phyloP scores from a whole-genome alignment of 2,329 filamentous ascomycete species.

The Chaetomium globosum region DNA sequence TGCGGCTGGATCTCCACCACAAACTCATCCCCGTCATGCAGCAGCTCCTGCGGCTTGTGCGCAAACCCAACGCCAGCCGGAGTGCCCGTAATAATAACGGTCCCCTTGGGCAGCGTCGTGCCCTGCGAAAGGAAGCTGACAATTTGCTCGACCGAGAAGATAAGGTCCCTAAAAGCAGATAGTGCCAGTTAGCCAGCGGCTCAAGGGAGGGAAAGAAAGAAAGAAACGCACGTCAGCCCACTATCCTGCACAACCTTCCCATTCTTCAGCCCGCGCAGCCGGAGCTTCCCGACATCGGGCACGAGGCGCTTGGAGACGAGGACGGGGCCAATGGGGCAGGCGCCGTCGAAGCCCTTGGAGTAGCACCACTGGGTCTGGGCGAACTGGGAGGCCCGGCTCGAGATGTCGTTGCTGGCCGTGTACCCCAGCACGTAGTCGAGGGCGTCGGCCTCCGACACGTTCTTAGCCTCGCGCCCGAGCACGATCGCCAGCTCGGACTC shows the following conservation, averaged over 20 bases:
- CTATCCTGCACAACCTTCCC: conserved; percentile 54
- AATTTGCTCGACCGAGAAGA: conserved; percentile 54
- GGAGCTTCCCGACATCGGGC: conserved; percentile 47
- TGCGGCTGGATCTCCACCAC: conserved; percentile 48
- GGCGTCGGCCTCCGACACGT: conserved; percentile 59
- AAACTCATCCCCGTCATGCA: conserved; percentile 48
- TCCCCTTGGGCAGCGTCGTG: conserved; percentile 48
- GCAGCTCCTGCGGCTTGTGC: conserved; percentile 44
- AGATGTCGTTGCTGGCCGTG: conserved; percentile 60
- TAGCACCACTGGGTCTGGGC: conserved; percentile 59
- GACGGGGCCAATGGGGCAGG: conserved; percentile 57
- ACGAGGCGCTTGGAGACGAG: conserved; percentile 51
- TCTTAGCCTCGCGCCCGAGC: conserved; percentile 54
- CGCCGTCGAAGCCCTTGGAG: conserved; percentile 62
- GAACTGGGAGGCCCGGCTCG: conserved; percentile 59
- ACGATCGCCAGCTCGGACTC: conserved; percentile 62
- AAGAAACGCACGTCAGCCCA: conserved; percentile 37
- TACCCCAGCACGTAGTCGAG: conserved; percentile 65
- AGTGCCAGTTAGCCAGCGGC: background rate
- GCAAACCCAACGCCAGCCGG: conserved; percentile 48
- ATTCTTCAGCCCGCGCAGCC: conserved; percentile 52
- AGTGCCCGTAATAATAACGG: conserved; percentile 50
- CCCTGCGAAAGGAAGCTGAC: conserved; percentile 50
- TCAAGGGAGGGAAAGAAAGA: conserved; percentile 23
- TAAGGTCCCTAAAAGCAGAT: conserved; percentile 49